phyloP scores from a whole-genome alignment of 495 filamentous ascomycete species.

The Tuber umbilicatum region DNA sequence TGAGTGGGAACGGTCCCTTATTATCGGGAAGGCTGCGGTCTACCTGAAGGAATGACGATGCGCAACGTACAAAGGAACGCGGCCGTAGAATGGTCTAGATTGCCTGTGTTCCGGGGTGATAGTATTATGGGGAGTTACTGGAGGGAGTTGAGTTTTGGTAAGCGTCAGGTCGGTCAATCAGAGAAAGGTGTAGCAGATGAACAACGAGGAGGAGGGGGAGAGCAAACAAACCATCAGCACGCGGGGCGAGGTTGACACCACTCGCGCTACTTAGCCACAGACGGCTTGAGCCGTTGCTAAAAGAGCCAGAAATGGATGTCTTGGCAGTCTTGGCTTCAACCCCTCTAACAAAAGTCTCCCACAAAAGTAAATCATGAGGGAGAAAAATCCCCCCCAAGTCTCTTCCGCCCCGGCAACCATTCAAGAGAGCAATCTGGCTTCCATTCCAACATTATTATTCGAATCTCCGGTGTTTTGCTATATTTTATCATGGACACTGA shows the following conservation, averaged over 20 bases:
- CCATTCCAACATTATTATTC: neutral
- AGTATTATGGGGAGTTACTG: neutral
- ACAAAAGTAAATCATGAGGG: neutral
- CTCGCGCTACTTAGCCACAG: neutral
- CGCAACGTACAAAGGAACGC: neutral
- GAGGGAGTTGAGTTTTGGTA: neutral
- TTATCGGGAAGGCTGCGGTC: slow-evolving; percentile 5
- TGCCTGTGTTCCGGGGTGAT: neutral
- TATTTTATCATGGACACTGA: neutral
- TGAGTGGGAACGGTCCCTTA: neutral
- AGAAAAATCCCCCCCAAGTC: neutral
- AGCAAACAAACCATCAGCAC: neutral
- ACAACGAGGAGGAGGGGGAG: neutral
- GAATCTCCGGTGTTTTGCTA: neutral
- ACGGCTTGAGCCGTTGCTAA: neutral
- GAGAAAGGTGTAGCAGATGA: neutral
- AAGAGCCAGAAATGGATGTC: neutral
- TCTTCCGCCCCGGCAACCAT: neutral
- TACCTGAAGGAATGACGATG: neutral
- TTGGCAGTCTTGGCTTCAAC: slow-evolving; percentile 1
- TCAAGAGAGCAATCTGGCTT: neutral
- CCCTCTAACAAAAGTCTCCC: neutral
- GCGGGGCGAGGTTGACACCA: neutral
- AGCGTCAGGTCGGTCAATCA: neutral
- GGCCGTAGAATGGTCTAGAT: neutral